Conservation (phyloP, 1,139 yeast species). For the Geotrichum fermentans region DNA sequence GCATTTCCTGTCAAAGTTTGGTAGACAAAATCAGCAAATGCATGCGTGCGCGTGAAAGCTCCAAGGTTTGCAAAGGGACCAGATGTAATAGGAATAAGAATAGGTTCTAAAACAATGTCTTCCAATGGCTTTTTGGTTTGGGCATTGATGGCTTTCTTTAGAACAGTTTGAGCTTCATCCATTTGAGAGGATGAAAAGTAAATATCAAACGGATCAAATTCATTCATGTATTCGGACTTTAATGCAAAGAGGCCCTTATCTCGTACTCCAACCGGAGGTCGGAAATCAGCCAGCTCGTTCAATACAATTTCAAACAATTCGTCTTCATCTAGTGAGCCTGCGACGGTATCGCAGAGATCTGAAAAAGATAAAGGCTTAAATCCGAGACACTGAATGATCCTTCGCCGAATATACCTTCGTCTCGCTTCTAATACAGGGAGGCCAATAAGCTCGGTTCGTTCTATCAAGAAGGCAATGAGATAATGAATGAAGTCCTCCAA, state of each 20-base stretch:
- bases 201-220: conserved; percentile 75
- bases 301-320: conserved; percentile 68
- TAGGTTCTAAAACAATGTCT: conserved; percentile 36
- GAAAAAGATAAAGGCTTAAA: conserved; percentile 70
- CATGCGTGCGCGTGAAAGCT: conserved; percentile 34
- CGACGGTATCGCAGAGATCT: conserved; percentile 61
- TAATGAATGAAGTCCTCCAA: conserved; percentile 78
- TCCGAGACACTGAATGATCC: conserved; percentile 72
- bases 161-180: conserved; percentile 62
- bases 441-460: conserved; percentile 56
- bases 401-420: conserved; percentile 53
- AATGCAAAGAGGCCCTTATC: conserved; percentile 68
- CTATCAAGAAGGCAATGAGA: conserved; percentile 64
- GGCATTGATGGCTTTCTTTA: conserved; percentile 44
- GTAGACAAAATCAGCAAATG: conserved; percentile 34
- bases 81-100: conserved; percentile 29
- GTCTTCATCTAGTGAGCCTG: conserved; percentile 66
- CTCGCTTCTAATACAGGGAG: conserved; percentile 46
- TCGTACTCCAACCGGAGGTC: conserved; percentile 58
- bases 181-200: conserved; percentile 72
- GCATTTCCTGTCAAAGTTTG: conserved; percentile 15
- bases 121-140: conserved; percentile 28
- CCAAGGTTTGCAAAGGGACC: conserved; percentile 37
- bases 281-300: conserved; percentile 53
- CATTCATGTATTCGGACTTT: conserved; percentile 50